A percentile compares a stretch with the other conserved stretches of the same genome.
Evolutionary conservation across 225 moss, liverwort and hornwort genomes (phyloP).

Genomic region (Climacium dendroides): DNA sequence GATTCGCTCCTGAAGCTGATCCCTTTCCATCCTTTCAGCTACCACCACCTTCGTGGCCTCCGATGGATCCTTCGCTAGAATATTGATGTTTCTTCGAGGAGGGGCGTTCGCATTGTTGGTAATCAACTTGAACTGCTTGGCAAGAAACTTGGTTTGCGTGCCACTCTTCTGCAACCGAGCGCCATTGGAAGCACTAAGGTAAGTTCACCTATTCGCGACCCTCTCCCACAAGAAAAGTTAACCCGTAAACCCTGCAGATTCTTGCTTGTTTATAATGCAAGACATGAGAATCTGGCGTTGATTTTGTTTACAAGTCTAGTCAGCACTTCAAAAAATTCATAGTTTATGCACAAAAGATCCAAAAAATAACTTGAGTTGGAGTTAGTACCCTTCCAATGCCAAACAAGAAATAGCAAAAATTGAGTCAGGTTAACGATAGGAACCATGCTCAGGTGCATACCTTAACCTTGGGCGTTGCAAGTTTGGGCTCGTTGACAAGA

Average conservation of each 20-base stretch:
- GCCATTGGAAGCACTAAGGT: not conserved
- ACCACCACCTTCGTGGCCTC: not conserved
- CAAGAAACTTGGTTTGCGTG: slow-evolving; percentile 19
- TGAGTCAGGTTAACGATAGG: not conserved
- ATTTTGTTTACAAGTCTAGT: not conserved
- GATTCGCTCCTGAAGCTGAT: slow-evolving; percentile 6
- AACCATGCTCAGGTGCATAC: not conserved
- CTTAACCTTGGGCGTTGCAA: not conserved
- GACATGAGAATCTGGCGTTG: not conserved
- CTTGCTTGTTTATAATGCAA: not conserved
- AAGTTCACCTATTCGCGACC: not conserved
- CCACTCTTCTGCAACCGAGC: not conserved
- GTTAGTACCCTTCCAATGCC: not conserved
- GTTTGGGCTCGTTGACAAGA: not conserved
- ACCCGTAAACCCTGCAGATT: not conserved
- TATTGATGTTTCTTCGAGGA: slow-evolving; percentile 27
- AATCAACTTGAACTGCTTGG: slow-evolving; percentile 29
- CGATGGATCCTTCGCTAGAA: not conserved
- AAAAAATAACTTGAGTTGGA: not conserved
- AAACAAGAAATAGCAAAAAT: not conserved
- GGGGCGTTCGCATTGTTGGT: not conserved
- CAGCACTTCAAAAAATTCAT: not conserved
- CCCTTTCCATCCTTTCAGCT: not conserved
- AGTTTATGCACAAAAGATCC: not conserved
- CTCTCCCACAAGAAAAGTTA: not conserved